A percentile compares a stretch with the other conserved stretches of the same genome.
These are phyloP conservation scores for Aspergillus sp. DNA, from an alignment of 2,329 filamentous ascomycete species.

Conservation along the genomic window DNA sequence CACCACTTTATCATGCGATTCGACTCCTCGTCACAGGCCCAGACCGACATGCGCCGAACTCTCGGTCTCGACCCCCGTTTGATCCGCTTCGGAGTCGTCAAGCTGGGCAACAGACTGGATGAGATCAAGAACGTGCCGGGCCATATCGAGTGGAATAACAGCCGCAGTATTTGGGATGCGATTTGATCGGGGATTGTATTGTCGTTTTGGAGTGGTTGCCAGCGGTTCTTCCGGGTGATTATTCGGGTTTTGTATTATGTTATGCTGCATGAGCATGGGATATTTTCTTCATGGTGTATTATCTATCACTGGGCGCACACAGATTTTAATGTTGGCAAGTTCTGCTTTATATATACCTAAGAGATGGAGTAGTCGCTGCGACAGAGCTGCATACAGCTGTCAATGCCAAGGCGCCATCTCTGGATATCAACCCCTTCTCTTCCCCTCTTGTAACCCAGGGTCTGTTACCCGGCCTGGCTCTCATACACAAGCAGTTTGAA, in stretches of 20 bases:
- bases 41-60: conserved; percentile 64
- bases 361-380: too few relatives aligned
- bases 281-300: too few relatives aligned
- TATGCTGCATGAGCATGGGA: conserved; percentile 25
- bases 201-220: conserved; percentile 19
- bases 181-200: conserved; percentile 12
- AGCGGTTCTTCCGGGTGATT: conserved; percentile 6
- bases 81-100: conserved; percentile 78
- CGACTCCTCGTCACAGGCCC: conserved; percentile 65
- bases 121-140: conserved; percentile 52
- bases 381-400: too few relatives aligned
- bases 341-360: too few relatives aligned
- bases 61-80: conserved; percentile 80
- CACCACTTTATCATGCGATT: conserved; percentile 99
- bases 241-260: conserved; percentile 12
- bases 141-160: conserved; percentile 44
- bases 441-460: too few relatives aligned
- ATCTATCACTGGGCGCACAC: too few relatives aligned
- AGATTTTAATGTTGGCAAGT: too few relatives aligned
- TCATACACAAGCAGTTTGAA: too few relatives aligned
- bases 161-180: conserved; percentile 17
- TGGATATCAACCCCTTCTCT: too few relatives aligned
- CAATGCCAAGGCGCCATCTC: too few relatives aligned
- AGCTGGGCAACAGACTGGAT: conserved; percentile 61
- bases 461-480: too few relatives aligned